Evolutionary conservation across 1,284 basidiomycete species (phyloP).

Genomic region (Cystobasidiaceae sp.): DNA sequence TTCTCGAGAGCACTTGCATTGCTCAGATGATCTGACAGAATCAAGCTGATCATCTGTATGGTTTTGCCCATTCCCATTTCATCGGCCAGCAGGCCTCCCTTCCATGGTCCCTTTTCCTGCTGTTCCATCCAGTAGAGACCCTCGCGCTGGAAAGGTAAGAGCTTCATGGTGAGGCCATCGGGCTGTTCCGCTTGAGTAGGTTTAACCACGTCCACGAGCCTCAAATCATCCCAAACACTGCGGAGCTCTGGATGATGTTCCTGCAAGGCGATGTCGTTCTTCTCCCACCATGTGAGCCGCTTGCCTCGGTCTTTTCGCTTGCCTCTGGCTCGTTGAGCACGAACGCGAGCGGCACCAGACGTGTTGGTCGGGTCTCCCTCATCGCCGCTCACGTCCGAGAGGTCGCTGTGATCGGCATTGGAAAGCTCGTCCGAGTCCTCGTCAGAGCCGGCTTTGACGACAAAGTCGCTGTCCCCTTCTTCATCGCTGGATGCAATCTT

Average conservation of each 20-base stretch:
- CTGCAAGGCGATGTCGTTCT: slow-evolving; percentile 28
- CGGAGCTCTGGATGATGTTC: slow-evolving; percentile 50
- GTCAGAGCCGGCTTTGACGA: slow-evolving; percentile 28
- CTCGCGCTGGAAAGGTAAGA: slow-evolving; percentile 75
- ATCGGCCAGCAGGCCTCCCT: slow-evolving; percentile 89
- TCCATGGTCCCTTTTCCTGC: slow-evolving; percentile 83
- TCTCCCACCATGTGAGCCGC: slow-evolving; percentile 31
- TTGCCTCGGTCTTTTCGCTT: slow-evolving; percentile 3
- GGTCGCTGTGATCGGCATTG: not conserved
- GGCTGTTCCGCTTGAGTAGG: slow-evolving; percentile 76
- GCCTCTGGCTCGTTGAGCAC: not conserved
- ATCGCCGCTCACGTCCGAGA: not conserved
- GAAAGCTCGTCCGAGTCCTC: slow-evolving; percentile 9
- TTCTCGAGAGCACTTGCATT: not conserved
- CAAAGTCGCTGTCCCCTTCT: slow-evolving; percentile 29
- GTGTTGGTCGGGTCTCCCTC: not conserved
- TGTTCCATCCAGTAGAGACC: slow-evolving; percentile 92
- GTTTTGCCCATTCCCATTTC: slow-evolving; percentile 99
- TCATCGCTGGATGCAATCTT: slow-evolving; percentile 30
- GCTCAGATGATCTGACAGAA: slow-evolving; percentile 68
- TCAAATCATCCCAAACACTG: slow-evolving; percentile 81
- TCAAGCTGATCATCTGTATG: slow-evolving; percentile 89
- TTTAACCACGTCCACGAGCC: slow-evolving; percentile 57
- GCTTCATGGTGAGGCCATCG: slow-evolving; percentile 55
- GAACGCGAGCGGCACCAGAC: not conserved